A percentile compares a stretch with the other conserved stretches of the same genome.
phyloP scores from a whole-genome alignment of 805 yeast genomes.

The Candida ascalaphidarum region DNA sequence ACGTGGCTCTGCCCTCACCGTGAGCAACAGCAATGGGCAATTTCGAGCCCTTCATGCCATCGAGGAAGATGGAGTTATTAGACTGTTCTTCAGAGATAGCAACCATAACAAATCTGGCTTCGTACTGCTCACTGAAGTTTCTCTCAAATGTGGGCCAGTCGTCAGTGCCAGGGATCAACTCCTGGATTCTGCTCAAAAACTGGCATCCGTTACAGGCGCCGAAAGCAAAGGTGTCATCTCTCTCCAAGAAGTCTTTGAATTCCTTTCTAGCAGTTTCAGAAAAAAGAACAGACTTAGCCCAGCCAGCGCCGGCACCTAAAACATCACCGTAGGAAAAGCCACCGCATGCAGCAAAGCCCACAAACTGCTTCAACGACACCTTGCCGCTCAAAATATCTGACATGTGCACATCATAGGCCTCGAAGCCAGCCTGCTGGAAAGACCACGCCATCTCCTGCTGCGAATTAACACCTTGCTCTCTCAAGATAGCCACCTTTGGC shows the following conservation, averaged over 20 bases:
- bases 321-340: constrained; percentile 99
- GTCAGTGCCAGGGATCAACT: constrained; percentile 86
- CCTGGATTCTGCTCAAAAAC: constrained; percentile 79
- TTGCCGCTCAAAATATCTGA: constrained; percentile 75
- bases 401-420: constrained; percentile 94
- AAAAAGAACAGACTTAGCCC: constrained; percentile 95
- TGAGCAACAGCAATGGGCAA: constrained; percentile 97
- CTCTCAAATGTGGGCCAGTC: constrained; percentile 95
- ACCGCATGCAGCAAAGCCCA: constrained; percentile 97
- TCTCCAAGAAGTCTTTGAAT: constrained; percentile 74
- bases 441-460: constrained; percentile 98
- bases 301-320: constrained; percentile 96
- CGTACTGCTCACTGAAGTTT: constrained; percentile 89
- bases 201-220: constrained; percentile 99
- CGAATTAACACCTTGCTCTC: constrained; percentile 98
- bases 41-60: constrained; percentile 88
- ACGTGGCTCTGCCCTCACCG: constrained; percentile 93
- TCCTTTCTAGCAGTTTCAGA: constrained; percentile 69
- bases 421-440: constrained; percentile 91
- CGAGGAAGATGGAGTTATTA: constrained; percentile 60
- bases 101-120: constrained; percentile 87
- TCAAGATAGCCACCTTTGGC: constrained; percentile 91
- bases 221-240: constrained; percentile 89
- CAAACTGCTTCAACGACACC: constrained; percentile 68
- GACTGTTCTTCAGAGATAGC: constrained; percentile 52